Evolutionary conservation across 2,329 filamentous ascomycete genomes (phyloP).

Genomic region (Aspergillus chevalieri): DNA sequence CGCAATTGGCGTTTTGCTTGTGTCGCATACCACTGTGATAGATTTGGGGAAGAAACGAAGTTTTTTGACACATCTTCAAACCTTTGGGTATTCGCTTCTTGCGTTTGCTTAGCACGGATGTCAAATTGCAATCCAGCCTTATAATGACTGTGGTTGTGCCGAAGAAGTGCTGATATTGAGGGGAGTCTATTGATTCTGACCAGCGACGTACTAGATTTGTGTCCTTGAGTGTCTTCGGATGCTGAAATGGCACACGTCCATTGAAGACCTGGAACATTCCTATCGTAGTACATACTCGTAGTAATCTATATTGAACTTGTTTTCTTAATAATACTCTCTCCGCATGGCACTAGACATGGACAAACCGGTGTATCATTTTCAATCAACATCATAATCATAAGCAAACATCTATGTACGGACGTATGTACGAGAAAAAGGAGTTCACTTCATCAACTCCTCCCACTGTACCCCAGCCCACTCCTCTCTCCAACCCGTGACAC

Average conservation of each 20-base stretch:
- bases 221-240: conserved; percentile 24
- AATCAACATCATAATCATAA: no score
- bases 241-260: conserved; percentile 37
- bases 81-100: no score
- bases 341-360: no score
- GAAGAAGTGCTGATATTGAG: conserved; percentile 91
- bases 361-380: no score
- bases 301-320: no score
- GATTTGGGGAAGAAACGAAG: not conserved
- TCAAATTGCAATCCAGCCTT: conserved; percentile 95
- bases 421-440: not conserved
- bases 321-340: no score
- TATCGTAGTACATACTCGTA: not conserved
- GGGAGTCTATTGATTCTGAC: conserved; percentile 14
- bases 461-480: conserved; percentile 99
- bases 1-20: conserved; percentile 18
- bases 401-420: not conserved
- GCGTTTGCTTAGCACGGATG: conserved; percentile 72
- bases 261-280: conserved; percentile 40
- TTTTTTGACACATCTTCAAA: not conserved
- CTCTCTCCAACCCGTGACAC: conserved; percentile 72
- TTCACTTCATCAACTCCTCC: conserved; percentile 58
- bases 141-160: conserved; percentile 89
- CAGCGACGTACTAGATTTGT: conserved; percentile 42
- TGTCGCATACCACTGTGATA: not conserved